These are phyloP conservation scores for Podaxis carcinomalis DNA, from an alignment of 768 basidiomycete genomes.

Conservation along the genomic window DNA sequence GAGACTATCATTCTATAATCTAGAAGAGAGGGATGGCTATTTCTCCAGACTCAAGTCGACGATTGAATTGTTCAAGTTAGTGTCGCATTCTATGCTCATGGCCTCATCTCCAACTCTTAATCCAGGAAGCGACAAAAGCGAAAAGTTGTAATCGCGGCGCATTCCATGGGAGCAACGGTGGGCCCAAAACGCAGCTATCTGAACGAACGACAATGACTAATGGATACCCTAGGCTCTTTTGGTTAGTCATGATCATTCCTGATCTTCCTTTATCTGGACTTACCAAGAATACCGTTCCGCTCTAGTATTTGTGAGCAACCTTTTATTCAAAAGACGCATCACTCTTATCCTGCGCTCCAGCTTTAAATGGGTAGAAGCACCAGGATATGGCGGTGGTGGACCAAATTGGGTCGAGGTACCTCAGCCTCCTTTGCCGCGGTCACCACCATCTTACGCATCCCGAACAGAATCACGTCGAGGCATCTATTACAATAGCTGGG, in stretches of 20 bases:
- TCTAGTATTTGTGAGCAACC: conserved; percentile 78
- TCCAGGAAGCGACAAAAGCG: conserved; percentile 61
- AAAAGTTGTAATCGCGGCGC: conserved; percentile 80
- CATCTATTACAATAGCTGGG: conserved; percentile 80
- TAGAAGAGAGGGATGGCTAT: conserved; percentile 89
- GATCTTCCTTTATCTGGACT: not conserved
- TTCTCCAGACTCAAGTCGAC: conserved; percentile 78
- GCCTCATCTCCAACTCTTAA: not conserved
- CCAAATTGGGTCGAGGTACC: conserved; percentile 86
- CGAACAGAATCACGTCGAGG: conserved; percentile 74
- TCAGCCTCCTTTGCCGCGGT: not conserved
- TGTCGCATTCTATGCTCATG: conserved; percentile 6
- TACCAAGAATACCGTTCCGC: conserved; percentile 3
- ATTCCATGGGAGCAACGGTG: conserved; percentile 85
- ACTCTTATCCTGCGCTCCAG: conserved; percentile 30
- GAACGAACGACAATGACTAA: not conserved
- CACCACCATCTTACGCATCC: conserved; percentile 1
- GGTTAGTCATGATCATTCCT: conserved; percentile 29
- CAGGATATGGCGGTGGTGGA: conserved; percentile 76
- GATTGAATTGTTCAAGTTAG: conserved; percentile 77
- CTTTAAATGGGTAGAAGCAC: conserved; percentile 96
- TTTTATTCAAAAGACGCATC: conserved; percentile 4
- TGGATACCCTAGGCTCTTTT: conserved; percentile 36
- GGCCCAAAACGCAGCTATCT: conserved; percentile 14
- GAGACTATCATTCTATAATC: conserved; percentile 83